Evolutionary conservation across 2,329 filamentous ascomycete genomes (phyloP), one percentile per base, ranked within the genome.

Genomic region (Cladophialophora chaetospira): DNA sequence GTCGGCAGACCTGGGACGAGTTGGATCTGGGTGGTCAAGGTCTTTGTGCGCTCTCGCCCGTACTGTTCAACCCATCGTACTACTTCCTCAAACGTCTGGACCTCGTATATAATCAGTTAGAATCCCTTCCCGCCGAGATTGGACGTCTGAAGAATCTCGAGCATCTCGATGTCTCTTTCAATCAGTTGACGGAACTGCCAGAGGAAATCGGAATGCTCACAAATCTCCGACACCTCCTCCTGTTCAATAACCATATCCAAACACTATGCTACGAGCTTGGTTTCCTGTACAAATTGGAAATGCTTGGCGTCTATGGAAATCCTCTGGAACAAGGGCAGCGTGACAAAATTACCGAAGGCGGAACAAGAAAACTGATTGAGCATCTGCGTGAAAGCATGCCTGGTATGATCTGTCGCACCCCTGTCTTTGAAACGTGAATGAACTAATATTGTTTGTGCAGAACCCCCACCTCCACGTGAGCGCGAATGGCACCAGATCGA

Each of bases 1-100:
- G 76, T 70, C 79, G 87, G 63, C 88, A 96, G 72, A 88, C 92
- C 68, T 97, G 94, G 94, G 85, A 90, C 71, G 91, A 92, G 63
- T 80, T 99, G 66, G 94, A 99, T 73, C 87, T 97, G 71, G 94
- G 92, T 66, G 94, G 94, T n/a, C 94, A 97, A 76, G 93, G 93
- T 17, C 79, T 99, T 46, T 88, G 91, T 65, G 89, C 91, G 57
- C 79, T 99, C 28, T 86, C 91, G 1, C 77, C 83, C 6, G 84
- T 88, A 42, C 79, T 99, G 28, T 97, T 97, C 76, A 81, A 83
- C 64, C 54, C 60, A 9, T 74, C 75, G 65, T 99, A 97, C 74
- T 82, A 82, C 42, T 97, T 99, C 72, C 79, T 99, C 55, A 89
- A 89, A 64, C 93, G 95, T 73, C 83, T 99, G 26, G 97, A 96